A percentile compares a stretch with the other conserved stretches of the same genome.
Evolutionary conservation across 306 rosid genomes (phyloP).

Genomic region (Ormosia semicastrata): DNA sequence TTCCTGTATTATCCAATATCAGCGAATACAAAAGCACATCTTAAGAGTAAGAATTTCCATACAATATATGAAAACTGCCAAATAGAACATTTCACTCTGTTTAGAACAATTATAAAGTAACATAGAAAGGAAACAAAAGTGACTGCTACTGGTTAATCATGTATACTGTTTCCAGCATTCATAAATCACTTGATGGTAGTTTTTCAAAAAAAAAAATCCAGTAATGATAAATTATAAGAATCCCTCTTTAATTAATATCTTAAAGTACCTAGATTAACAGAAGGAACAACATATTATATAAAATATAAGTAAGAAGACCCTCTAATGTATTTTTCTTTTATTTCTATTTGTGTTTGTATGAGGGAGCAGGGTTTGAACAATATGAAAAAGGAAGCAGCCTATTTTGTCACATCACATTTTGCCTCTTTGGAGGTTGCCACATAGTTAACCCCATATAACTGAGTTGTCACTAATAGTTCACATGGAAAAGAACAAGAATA

Average conservation of each 20-base stretch:
- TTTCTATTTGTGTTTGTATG: neutral
- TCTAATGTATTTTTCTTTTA: neutral
- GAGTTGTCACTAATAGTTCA: slow-evolving; percentile 4
- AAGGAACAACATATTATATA: neutral
- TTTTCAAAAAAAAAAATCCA: neutral
- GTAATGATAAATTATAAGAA: neutral
- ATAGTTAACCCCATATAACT: slow-evolving; percentile 9
- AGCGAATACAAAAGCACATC: slow-evolving; percentile 20
- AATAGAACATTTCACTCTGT: neutral
- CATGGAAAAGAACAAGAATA: slow-evolving; percentile 9
- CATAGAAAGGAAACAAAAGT: slow-evolving; percentile 16
- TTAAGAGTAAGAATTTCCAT: slow-evolving; percentile 19
- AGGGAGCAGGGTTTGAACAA: neutral
- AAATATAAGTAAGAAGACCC: neutral
- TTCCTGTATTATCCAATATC: slow-evolving; percentile 58
- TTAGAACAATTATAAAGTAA: slow-evolving; percentile 7
- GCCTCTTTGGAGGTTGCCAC: slow-evolving; percentile 15
- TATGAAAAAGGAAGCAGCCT: slow-evolving; percentile 6
- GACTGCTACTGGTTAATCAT: neutral
- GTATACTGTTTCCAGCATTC: slow-evolving; percentile 13
- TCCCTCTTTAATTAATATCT: slow-evolving; percentile 2
- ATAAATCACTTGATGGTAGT: neutral
- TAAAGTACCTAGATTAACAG: slow-evolving; percentile 5
- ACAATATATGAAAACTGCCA: slow-evolving; percentile 5
- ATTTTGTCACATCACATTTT: neutral